Base-by-base conservation (phyloP, 805 yeast genomes). In the Grigorovia jiainica region DNA sequence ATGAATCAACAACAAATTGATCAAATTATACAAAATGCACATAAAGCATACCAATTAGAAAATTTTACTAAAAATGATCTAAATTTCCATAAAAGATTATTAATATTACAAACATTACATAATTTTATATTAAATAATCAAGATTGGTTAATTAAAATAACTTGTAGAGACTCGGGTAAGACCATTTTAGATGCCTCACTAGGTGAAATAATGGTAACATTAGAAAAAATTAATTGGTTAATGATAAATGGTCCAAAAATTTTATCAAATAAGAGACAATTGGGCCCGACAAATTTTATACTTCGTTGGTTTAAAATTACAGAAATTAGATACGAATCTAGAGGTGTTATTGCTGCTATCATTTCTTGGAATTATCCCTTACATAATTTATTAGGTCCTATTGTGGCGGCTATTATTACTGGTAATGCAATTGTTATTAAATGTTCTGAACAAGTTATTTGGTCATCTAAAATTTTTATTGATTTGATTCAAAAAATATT, bases 361-460 rank as follows among this genome's bases (percentile, higher is more conserved):
- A 86, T 92, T 1, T 85, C 95, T 3, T 92, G 99, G 99, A 92
- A 92, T 58, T 92, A 92, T 60, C 98, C 99, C 0, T 80, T 92
- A 62, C 98, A 92, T 60, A 92, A 92, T 61, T 66, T 89, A 40
- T 65, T 92, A 71, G 97, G 97, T 3, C 98, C 98, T 1, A 71
- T 92, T 2, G 78, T 89, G 43, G 94, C 97, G 2, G 76, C 90
- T 1, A 61, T 92, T 20, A 86, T 89, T 57, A 78, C 95, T 5
- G 99, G 98, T 4, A 90, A 92, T 56, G 87, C 89, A 6, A 79
- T 87, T 36, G 81, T 92, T 8, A 78, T 92, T 41, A 92, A 92
- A 60, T 90, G 98, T 65, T 86, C 96, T 9, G 99, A 92, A 63
- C 84, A 87, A 54, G 98, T 92, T 1, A 81, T 86, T 33, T 92